Base-by-base conservation (phyloP, 176 grass and related monocot genomes). In the Musa schizocarpa region DNA sequence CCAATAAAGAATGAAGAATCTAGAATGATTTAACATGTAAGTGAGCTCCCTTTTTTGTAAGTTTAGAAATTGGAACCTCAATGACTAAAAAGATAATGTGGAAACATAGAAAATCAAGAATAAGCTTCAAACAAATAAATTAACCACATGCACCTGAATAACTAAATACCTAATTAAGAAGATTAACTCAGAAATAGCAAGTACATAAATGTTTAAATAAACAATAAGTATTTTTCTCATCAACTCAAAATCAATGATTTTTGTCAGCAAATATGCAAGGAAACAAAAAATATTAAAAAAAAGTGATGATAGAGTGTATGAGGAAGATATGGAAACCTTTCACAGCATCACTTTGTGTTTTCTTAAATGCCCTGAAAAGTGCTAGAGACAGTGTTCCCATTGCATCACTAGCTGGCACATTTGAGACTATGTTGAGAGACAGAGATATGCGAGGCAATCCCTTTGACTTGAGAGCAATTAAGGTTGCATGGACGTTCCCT, bases 381-480 rank as follows among this genome's bases (percentile, higher is more conserved):
- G 80, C 76, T 73, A 78, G 72, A 26, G 88, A 87, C 50, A 98
- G 87, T 54, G 87, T 78, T 1, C 86, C 82, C 23, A 89, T 80
- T 66, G 73, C 69, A 86, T 98, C 86, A 76, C 76, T 87, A 50
- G 81, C 68, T 6, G 14, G 43, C 63, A 82, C 69, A 73, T 76
- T 78, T 62, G 52, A 63, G 53, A 89, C 63, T 72, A 68, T 83
- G 62, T 84, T 50, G 49, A 98, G 90, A 63, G 86, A 76, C 61
- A 98, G 54, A 48, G 86, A 77, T 23, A 98, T 89, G 34, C 82
- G 95, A 84, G 95, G 95, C 50, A 98, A 72, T 22, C 94, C 94
- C 73, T 98, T 98, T 13, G 88, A 87, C 73, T 98, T 98, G 29
- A 86, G 82, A 76, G 86, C 88, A 78, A 91, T 62, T 74, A 93